These are phyloP conservation scores for Hebeloma cylindrosporum DNA, from an alignment of 768 basidiomycete species.

Conservation along the genomic window DNA sequence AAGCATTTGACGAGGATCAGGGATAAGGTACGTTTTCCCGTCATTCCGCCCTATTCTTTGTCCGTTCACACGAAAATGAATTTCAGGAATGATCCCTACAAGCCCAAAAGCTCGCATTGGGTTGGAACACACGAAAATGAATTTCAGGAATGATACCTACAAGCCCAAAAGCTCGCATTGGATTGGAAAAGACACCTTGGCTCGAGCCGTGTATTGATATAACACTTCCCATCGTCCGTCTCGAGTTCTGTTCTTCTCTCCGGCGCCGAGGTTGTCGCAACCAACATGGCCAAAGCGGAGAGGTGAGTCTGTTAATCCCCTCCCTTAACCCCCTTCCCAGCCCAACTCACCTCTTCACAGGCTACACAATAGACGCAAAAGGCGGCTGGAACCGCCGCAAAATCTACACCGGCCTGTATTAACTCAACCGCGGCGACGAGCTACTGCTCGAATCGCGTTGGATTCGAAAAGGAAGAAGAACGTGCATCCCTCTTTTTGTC, in stretches of 20 bases:
- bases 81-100: slow-evolving; percentile 71
- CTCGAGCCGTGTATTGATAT: slow-evolving; percentile 93
- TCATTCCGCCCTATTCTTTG: slow-evolving; percentile 15
- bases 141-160: slow-evolving; percentile 69
- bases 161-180: slow-evolving; percentile 79
- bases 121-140: not conserved
- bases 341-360: slow-evolving; percentile 64
- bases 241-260: slow-evolving; percentile 91
- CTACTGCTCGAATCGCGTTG: slow-evolving; percentile 86
- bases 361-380: slow-evolving; percentile 98
- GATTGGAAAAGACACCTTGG: slow-evolving; percentile 87
- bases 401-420: slow-evolving; percentile 87
- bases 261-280: slow-evolving; percentile 69
- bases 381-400: slow-evolving; percentile 95
- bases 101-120: slow-evolving; percentile 79
- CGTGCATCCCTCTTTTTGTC: slow-evolving; percentile 39
- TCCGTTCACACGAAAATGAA: not conserved
- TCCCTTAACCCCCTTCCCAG: not conserved
- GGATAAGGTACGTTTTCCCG: slow-evolving; percentile 56
- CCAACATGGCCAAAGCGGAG: slow-evolving; percentile 77
- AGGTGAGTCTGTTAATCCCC: slow-evolving; percentile 50
- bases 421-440: slow-evolving; percentile 85
- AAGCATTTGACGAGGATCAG: slow-evolving; percentile 88
- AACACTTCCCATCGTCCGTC: slow-evolving; percentile 80
- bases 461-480: slow-evolving; percentile 86